Conservation (phyloP, 2,329 filamentous ascomycete genomes). For the Hypoxylon sp. region DNA sequence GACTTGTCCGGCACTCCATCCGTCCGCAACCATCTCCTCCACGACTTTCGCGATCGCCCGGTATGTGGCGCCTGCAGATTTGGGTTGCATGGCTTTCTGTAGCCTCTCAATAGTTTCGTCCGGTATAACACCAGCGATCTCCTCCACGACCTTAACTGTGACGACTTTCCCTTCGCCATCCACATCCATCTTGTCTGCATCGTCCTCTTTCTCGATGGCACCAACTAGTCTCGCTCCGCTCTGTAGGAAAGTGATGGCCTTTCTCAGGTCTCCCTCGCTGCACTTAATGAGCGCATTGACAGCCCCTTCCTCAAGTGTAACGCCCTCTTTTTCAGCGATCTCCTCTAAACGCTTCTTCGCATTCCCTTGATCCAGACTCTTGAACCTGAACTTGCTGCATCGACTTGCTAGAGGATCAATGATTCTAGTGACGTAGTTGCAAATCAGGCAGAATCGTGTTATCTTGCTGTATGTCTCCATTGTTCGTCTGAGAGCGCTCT, state of each 20-base stretch:
- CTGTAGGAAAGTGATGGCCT: slow-evolving; percentile 96
- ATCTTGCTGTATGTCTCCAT: slow-evolving; percentile 99
- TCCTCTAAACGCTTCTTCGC: slow-evolving; percentile 82
- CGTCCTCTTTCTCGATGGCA: slow-evolving; percentile 65
- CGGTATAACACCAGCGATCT: slow-evolving; percentile 96
- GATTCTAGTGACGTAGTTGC: slow-evolving; percentile 98
- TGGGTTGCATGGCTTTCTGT: slow-evolving; percentile 81
- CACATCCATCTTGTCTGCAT: slow-evolving; percentile 69
- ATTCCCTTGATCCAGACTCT: slow-evolving; percentile 89
- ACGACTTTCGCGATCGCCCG: slow-evolving; percentile 81
- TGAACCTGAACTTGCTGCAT: slow-evolving; percentile 98
- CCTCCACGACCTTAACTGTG: slow-evolving; percentile 85
- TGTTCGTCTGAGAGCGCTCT: slow-evolving; percentile 89
- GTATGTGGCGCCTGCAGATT: slow-evolving; percentile 74
- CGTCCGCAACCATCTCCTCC: slow-evolving; percentile 92
- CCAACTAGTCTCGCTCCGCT: slow-evolving; percentile 92
- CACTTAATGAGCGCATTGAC: slow-evolving; percentile 87
- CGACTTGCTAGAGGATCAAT: slow-evolving; percentile 94
- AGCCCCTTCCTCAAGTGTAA: slow-evolving; percentile 81
- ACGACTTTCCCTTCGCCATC: slow-evolving; percentile 72
- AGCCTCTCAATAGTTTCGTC: slow-evolving; percentile 77
- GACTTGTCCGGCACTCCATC: slow-evolving; percentile 94
- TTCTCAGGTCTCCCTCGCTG: slow-evolving; percentile 93
- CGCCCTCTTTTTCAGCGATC: slow-evolving; percentile 84
- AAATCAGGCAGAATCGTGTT: slow-evolving; percentile 96